Base-by-base conservation (phyloP, 228 moss, liverwort and hornwort genomes). In the Sphagnum fallax region DNA sequence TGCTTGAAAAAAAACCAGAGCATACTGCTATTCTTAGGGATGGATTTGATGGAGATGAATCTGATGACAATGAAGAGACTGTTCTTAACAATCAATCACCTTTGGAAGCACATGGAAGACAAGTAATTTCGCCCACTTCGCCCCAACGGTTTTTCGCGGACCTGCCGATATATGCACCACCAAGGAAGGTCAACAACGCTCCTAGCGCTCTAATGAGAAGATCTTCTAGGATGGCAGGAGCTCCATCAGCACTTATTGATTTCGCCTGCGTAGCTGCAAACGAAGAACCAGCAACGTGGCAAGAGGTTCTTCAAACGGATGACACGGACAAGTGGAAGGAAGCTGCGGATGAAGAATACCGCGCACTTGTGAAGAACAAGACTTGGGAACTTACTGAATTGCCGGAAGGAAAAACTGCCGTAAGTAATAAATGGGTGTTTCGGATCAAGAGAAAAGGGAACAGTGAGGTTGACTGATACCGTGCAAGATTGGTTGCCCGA, bases 381-480 rank as follows among this genome's bases (percentile, higher is more conserved):
- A 65, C 65, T 16, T 65, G 65, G 47, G 6, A 65, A 5, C 48
- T 32, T 15, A 32, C 16, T 10, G 2, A 65, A 10, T 6, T 65
- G 10, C 65, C 65, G 4, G 13, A 48, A 14, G 50, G 50, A 10
- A 18, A 5, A 2, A 10, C 0, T 32, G 50, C 49, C 48, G 7
- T 65, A 48, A 6, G 65, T 16, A 48, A 47, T 65, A 65, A 65
- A 50, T 65, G 65, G 65, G 15, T 65, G 14, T 65, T 48, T 10
- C 16, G 50, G 1, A 65, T 48, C 50, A 65, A 65, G 10, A 48
- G 50, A 32, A 32, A 48, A 65, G 65, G 0, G 14, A 50, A 65
- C 13, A 6, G 16, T 16, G 48, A 14, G 1, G 4, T 65, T 48
- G 15, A 65, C 14, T 4, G 48, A 47, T 65, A 18, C 47, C 16